Evolutionary conservation across 2,329 filamentous ascomycete species (phyloP).

Genomic region (Neophaeococcomyces mojaviensis): DNA sequence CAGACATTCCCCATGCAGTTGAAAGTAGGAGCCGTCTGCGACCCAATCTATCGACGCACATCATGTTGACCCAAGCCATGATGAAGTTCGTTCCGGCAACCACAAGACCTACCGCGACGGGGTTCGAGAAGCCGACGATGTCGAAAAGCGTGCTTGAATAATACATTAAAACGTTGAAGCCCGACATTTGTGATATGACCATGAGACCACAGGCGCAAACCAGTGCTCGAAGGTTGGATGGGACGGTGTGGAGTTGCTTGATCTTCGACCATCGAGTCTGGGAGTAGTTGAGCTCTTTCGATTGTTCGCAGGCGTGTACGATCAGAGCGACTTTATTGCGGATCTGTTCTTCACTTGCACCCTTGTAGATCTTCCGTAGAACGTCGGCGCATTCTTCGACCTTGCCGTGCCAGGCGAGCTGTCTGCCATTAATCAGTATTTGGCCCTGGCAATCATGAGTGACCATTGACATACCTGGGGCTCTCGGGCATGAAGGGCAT

Average conservation of each 20-base stretch:
- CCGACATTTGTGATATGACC: slow-evolving; percentile 43
- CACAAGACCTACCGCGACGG: slow-evolving; percentile 39
- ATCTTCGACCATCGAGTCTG: slow-evolving; percentile 37
- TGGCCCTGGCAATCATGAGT: neutral
- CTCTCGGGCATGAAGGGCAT: slow-evolving; percentile 43
- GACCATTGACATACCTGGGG: slow-evolving; percentile 26
- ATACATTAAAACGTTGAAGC: slow-evolving; percentile 43
- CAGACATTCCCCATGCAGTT: slow-evolving; percentile 40
- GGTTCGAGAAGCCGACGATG: slow-evolving; percentile 44
- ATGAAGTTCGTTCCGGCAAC: slow-evolving; percentile 34
- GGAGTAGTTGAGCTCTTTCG: slow-evolving; percentile 33
- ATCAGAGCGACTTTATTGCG: slow-evolving; percentile 40
- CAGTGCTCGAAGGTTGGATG: slow-evolving; percentile 38
- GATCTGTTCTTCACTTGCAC: slow-evolving; percentile 35
- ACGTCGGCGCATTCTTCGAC: slow-evolving; percentile 33
- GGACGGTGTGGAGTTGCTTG: slow-evolving; percentile 40
- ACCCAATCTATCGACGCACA: slow-evolving; percentile 40
- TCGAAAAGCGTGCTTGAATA: slow-evolving; percentile 38
- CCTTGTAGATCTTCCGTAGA: slow-evolving; percentile 26
- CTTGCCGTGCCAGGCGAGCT: slow-evolving; percentile 39
- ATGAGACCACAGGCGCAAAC: slow-evolving; percentile 45
- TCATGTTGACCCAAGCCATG: slow-evolving; percentile 43
- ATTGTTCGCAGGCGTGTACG: slow-evolving; percentile 33
- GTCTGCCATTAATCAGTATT: slow-evolving; percentile 13
- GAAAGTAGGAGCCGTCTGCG: slow-evolving; percentile 39